A percentile compares a stretch with the other conserved stretches of the same genome.
Conservation (phyloP, 2,329 filamentous ascomycete genomes). For the Penicillium sp. region DNA sequence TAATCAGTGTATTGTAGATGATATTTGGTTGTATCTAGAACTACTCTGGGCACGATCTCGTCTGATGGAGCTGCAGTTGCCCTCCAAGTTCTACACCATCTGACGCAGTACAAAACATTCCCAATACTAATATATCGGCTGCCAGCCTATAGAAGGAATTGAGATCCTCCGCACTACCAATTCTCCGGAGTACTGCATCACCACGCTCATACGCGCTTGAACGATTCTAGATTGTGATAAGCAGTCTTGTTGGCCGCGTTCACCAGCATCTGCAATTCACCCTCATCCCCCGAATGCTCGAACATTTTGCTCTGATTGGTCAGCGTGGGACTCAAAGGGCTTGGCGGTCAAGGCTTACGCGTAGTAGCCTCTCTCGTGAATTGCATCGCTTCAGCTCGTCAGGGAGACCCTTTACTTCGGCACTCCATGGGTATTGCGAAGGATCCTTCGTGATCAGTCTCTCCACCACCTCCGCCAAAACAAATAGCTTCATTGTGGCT, state of each 20-base stretch:
- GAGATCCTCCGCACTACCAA: no score
- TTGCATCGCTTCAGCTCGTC: neutral
- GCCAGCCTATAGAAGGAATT: no score
- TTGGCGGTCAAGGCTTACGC: neutral
- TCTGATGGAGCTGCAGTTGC: no score
- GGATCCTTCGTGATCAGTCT: neutral
- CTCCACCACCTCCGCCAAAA: neutral
- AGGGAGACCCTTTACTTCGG: neutral
- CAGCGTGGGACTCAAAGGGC: neutral
- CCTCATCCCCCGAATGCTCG: neutral
- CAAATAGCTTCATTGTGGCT: neutral
- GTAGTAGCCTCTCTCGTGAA: neutral
- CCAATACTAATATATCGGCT: no score
- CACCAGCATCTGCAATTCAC: neutral
- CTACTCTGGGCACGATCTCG: no score
- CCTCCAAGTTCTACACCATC: no score
- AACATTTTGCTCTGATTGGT: neutral
- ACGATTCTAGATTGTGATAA: neutral
- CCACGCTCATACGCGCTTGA: neutral
- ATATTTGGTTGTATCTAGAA: no score
- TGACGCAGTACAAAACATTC: no score
- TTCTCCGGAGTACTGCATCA: no score
- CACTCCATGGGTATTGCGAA: neutral
- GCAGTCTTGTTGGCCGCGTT: neutral
- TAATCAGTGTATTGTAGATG: no score